Evolutionary conservation across 768 basidiomycete genomes (phyloP), one percentile per base, ranked within the genome.

Genomic region (Calocybe cyanea): DNA sequence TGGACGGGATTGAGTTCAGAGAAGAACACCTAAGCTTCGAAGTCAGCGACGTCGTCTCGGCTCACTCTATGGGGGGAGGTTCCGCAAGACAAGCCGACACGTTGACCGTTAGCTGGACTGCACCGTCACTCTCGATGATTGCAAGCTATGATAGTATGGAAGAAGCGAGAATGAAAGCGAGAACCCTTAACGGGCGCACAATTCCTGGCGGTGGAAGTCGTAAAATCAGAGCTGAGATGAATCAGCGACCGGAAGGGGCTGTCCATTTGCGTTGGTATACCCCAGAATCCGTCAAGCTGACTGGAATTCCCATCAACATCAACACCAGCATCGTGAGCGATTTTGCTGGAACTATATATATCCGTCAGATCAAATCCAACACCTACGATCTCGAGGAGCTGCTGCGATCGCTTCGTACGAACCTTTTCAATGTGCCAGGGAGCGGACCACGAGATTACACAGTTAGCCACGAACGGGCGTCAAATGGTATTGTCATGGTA

Each of bases 1-100:
- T 82, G 7, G 73, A 81, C 37, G 78, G 69, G 2, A 61, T 71
- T 42, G 70, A 73, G 24, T 78, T 82, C 45, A 63, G 71, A 5
- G 63, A 73, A 1, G 65, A 73, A 23, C 53, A 37, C 0, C 58
- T 82, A 7, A 54, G 52, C 7, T 70, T 81, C 32, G 72, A 74
- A 51, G 61, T 75, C 23, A 62, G 63, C 34, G 57, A 70, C 30
- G 70, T 67, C 38, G 63, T 65, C 25, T 63, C 62, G 42, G 48
- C 64, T 10, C 67, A 68, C 31, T 65, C 68, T 6, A 78, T 79
- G 78, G 70, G 55, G 9, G 61, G 58, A 15, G 63, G 59, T 7
- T 52, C 62, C 2, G 51, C 51, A 4, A 62, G 61, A 2, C 63
- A 66, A 21, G 36, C 58, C 3, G 64, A 77, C 10, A 63, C 68